Evolutionary conservation across 352 stramenopile genomes (phyloP).

Genomic region (Phytopythium kandeliae): DNA sequence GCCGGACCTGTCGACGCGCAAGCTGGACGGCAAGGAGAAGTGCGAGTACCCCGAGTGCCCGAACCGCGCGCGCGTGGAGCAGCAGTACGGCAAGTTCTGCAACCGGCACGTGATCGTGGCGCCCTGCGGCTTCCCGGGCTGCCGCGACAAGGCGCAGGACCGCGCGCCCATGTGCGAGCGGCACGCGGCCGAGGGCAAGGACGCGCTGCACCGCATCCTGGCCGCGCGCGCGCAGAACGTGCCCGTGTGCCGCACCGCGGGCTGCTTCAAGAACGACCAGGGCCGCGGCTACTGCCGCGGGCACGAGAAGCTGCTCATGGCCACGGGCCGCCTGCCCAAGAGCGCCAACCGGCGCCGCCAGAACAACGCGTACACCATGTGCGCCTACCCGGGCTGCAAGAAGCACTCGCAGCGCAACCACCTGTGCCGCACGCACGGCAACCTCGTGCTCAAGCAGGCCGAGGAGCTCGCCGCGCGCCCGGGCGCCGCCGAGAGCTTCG

Average conservation of each 20-base stretch:
- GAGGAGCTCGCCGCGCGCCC: constrained; percentile 48
- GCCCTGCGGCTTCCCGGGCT: constrained; percentile 81
- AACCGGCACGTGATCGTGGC: constrained; percentile 84
- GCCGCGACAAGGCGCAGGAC: constrained; percentile 62
- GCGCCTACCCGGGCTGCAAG: constrained; percentile 72
- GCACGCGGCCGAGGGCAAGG: constrained; percentile 61
- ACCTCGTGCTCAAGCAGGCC: constrained; percentile 71
- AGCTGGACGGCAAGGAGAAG: constrained; percentile 58
- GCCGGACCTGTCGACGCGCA: constrained; percentile 44
- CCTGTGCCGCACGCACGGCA: constrained; percentile 82
- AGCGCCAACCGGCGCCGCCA: constrained; percentile 82
- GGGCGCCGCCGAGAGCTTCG: constrained; percentile 43
- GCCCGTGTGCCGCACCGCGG: constrained; percentile 61
- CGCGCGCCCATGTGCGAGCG: constrained; percentile 68
- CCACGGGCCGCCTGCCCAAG: constrained; percentile 59
- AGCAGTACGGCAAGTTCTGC: constrained; percentile 81
- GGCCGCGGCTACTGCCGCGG: constrained; percentile 77
- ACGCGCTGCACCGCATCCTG: constrained; percentile 62
- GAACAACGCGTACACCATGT: constrained; percentile 88
- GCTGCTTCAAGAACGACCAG: constrained; percentile 88
- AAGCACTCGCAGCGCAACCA: constrained; percentile 85
- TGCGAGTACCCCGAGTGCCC: constrained; percentile 74
- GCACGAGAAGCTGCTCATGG: constrained; percentile 85
- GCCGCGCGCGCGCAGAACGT: constrained; percentile 66
- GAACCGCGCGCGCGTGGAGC: constrained; percentile 70